A percentile compares a stretch with the other conserved stretches of the same genome.
These are phyloP conservation scores for Aspergillus arachidicola DNA, from an alignment of 2,329 filamentous ascomycete species.

Conservation along the genomic window DNA sequence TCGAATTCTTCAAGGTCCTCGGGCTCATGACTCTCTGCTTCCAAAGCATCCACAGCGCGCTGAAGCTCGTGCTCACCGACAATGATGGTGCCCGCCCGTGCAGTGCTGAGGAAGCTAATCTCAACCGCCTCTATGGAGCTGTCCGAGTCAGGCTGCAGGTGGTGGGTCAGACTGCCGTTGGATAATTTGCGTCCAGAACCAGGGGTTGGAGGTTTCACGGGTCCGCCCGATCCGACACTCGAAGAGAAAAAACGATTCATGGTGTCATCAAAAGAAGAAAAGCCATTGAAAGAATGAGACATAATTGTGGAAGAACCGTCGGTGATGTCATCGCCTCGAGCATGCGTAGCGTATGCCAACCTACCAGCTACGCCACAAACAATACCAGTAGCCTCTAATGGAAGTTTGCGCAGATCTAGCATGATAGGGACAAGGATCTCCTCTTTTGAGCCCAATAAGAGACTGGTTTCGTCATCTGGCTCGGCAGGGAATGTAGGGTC, in stretches of 20 bases:
- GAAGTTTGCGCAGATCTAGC: constrained; percentile 77
- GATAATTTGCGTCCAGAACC: constrained; percentile 12
- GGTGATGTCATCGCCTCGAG: constrained; percentile 33
- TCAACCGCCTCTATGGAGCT: constrained; percentile 58
- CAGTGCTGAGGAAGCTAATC: constrained; percentile 88
- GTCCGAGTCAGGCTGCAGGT: constrained; percentile 36
- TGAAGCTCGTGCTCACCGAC: constrained; percentile 73
- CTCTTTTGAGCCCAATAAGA: constrained; percentile 72
- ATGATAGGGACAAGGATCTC: constrained; percentile 82
- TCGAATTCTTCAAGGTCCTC: constrained; percentile 18
- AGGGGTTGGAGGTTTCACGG: constrained; percentile 15
- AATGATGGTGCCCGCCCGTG: constrained; percentile 85
- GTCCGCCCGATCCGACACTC: constrained; percentile 18
- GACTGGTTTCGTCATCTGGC: constrained; percentile 56
- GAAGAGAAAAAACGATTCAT: constrained; percentile 15
- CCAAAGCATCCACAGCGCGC: constrained; percentile 72
- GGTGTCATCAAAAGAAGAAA: constrained; percentile 18
- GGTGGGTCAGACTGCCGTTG: constrained; percentile 25
- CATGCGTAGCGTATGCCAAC: constrained; percentile 71
- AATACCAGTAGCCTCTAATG: constrained; percentile 88
- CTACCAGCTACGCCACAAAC: constrained; percentile 89
- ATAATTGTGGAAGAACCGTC: constrained; percentile 20
- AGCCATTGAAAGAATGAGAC: constrained; percentile 20
- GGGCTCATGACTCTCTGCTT: constrained; percentile 36
- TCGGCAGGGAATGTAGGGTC: constrained; percentile 45